These are phyloP conservation scores for Beauveria australis DNA, from an alignment of 2,329 filamentous ascomycete genomes.

Conservation along the genomic window DNA sequence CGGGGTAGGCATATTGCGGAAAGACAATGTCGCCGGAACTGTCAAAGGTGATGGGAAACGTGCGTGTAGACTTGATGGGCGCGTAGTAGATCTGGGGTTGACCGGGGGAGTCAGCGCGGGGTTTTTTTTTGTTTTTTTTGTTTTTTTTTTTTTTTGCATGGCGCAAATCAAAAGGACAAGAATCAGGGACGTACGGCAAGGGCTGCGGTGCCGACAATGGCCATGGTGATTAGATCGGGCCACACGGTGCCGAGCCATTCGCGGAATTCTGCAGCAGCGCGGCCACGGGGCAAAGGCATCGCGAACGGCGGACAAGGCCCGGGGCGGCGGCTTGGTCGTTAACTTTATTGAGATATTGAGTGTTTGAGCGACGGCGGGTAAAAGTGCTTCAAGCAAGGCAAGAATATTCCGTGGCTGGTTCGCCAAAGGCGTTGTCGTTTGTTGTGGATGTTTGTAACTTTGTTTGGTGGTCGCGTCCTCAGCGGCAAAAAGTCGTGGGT, in stretches of 20 bases:
- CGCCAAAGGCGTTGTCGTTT: neutral
- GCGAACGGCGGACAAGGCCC: neutral
- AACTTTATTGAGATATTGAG: too few relatives aligned
- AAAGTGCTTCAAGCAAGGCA: too few relatives aligned
- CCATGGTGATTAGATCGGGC: slow-evolving; percentile 53
- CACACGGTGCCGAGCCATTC: slow-evolving; percentile 52
- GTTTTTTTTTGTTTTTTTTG: too few relatives aligned
- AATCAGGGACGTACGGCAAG: slow-evolving; percentile 20
- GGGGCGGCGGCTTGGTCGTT: too few relatives aligned
- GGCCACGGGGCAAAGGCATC: slow-evolving; percentile 1
- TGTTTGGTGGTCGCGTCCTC: slow-evolving; percentile 3
- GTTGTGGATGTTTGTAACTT: neutral
- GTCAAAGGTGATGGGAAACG: slow-evolving; percentile 53
- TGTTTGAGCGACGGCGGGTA: too few relatives aligned
- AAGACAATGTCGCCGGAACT: slow-evolving; percentile 53
- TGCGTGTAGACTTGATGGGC: slow-evolving; percentile 46
- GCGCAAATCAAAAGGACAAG: neutral
- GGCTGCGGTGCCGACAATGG: slow-evolving; percentile 33
- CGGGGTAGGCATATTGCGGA: slow-evolving; percentile 56
- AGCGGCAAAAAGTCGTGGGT: neutral
- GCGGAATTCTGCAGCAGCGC: slow-evolving; percentile 16
- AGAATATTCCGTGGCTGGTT: neutral
- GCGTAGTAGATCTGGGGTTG: slow-evolving; percentile 39
- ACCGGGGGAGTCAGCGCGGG: too few relatives aligned
- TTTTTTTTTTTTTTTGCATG: too few relatives aligned